Base-by-base conservation (phyloP, 371 early-diverging fungal species). In the Mortierella sp. region DNA sequence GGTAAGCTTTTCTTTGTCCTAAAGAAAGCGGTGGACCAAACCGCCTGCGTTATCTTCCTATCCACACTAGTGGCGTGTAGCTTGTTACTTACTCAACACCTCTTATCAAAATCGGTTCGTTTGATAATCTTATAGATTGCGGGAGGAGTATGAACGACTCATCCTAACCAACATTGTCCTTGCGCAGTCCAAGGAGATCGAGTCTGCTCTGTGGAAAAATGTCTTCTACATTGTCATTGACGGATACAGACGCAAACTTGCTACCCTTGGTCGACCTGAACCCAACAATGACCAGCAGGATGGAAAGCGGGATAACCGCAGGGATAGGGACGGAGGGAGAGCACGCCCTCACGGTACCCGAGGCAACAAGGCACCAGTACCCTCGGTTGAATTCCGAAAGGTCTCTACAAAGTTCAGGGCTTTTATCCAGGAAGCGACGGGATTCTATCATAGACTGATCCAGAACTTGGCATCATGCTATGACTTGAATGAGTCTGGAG, bases 161-260 rank as follows among this genome's bases (percentile, higher is more conserved):
- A 75, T 85, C 63, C 67, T 84, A 60, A 74, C 73, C 18, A 78
- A 85, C 26, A 72, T 76, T 73, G 76, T 84, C 28, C 78, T 80
- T 20, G 87, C 89, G 30, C 78, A 83, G 51, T 68, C 80, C 20
- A 88, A 87, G 70, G 89, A 90, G 52, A 72, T 87, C 40, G 90
- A 90, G 58, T 79, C 73, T 14, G 81, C 68, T 26, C 65, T 90
- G 60, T 90, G 90, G 90, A 90, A 90, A 68, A 68, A 84, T 30
- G 86, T 85, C 24, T 87, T 87, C 59, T 90, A 89, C 71, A 86
- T 83, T 32, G 74, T 86, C 51, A 90, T 90, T 62, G 90, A 90
- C 43, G 89, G 88, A 14, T 89, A 85, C 68, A 84, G 89, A 45
- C 88, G 79, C 70, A 77, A 70, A 51, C 72, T 87, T 35, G 70